These are phyloP conservation scores for Globisporangium nodosum DNA, from an alignment of 352 stramenopile species.

Conservation along the genomic window DNA sequence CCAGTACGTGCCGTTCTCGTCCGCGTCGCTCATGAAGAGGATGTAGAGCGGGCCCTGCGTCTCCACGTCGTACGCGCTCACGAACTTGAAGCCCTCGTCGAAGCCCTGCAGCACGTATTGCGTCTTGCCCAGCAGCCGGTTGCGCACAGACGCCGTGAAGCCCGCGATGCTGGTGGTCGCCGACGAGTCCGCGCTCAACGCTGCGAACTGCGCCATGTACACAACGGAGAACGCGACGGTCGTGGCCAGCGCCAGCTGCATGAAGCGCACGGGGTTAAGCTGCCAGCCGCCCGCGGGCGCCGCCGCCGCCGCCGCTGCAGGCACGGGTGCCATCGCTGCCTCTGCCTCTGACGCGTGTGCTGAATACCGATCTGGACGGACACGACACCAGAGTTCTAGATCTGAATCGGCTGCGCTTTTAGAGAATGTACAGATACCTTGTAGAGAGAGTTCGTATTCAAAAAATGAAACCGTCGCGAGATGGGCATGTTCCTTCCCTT, in stretches of 20 bases:
- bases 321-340: neutral
- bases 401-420: no score
- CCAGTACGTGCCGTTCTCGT: conserved; percentile 75
- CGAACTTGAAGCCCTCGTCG: conserved; percentile 62
- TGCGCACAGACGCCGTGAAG: conserved; percentile 20
- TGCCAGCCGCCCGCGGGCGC: conserved; percentile 2
- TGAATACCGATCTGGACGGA: neutral
- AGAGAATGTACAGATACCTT: no score
- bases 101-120: conserved; percentile 67
- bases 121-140: conserved; percentile 46
- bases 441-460: no score
- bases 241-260: conserved; percentile 52
- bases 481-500: no score
- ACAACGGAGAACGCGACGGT: conserved; percentile 57
- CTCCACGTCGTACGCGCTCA: conserved; percentile 66
- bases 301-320: conserved; percentile 6
- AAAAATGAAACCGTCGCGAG: no score
- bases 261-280: conserved; percentile 56
- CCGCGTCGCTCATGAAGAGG: conserved; percentile 68
- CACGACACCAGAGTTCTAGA: no score
- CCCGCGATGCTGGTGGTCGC: conserved; percentile 10
- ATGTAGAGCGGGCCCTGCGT: conserved; percentile 63
- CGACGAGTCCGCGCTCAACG: conserved; percentile 20
- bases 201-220: conserved; percentile 72
- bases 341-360: neutral